A percentile compares a stretch with the other conserved stretches of the same genome.
phyloP scores from a whole-genome alignment of 2,329 filamentous ascomycete species.

The Fusarium kyushuense region DNA sequence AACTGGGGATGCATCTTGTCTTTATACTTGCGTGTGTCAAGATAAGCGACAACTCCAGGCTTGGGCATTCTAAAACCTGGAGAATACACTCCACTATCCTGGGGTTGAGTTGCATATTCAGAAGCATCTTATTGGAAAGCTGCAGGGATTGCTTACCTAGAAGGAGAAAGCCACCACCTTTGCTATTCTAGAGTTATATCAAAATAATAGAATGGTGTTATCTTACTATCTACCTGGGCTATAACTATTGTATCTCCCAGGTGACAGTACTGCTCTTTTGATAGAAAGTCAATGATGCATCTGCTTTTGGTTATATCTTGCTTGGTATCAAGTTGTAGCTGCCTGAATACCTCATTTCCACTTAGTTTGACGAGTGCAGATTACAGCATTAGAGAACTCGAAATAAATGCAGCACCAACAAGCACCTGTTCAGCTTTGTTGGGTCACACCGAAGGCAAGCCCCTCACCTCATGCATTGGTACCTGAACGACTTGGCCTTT shows the following conservation, averaged over 20 bases:
- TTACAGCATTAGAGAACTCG: neutral
- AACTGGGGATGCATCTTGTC: neutral
- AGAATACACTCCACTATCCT: neutral
- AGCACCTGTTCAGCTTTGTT: too few relatives aligned
- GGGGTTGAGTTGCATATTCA: neutral
- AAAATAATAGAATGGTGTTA: neutral
- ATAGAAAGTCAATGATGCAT: neutral
- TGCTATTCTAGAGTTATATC: too few relatives aligned
- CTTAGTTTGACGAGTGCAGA: too few relatives aligned
- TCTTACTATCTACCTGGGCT: neutral
- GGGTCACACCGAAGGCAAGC: too few relatives aligned
- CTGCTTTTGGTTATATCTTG: neutral
- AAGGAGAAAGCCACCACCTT: too few relatives aligned
- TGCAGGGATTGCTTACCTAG: neutral
- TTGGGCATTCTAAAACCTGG: neutral
- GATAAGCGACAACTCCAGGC: neutral
- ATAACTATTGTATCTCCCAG: neutral
- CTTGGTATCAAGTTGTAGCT: neutral
- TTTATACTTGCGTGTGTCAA: neutral
- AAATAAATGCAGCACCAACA: too few relatives aligned
- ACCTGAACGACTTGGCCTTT: neutral
- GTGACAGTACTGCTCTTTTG: neutral
- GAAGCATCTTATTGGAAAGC: too few relatives aligned
- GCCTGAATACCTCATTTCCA: neutral
- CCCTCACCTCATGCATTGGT: too few relatives aligned